Conservation (phyloP, 257 asterid species). For the Ophiorrhiza pumila region DNA sequence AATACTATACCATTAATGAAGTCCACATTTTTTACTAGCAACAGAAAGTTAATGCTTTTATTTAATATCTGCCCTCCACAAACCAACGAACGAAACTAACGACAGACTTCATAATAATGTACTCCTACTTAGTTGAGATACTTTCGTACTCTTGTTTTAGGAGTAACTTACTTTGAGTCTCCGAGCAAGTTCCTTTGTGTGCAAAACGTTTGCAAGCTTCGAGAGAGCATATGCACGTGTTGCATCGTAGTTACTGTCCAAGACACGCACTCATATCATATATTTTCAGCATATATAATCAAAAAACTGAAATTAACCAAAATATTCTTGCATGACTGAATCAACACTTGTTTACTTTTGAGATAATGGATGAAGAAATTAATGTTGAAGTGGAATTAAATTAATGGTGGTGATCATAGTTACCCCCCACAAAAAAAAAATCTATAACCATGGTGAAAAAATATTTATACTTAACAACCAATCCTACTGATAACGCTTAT, state of each 20-base stretch:
- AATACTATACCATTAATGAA: constrained; percentile 41
- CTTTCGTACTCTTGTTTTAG: too few relatives aligned
- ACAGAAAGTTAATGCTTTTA: not conserved
- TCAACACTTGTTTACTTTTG: too few relatives aligned
- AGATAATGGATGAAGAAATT: too few relatives aligned
- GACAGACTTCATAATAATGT: too few relatives aligned
- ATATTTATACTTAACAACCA: too few relatives aligned
- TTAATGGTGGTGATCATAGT: too few relatives aligned
- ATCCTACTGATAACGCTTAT: too few relatives aligned
- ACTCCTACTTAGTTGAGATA: too few relatives aligned
- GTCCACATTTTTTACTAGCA: constrained; percentile 20
- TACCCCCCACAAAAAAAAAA: too few relatives aligned
- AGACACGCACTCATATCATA: constrained; percentile 27
- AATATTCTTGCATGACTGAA: not conserved
- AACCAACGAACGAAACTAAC: not conserved
- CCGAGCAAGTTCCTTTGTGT: constrained; percentile 87
- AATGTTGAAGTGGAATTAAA: too few relatives aligned
- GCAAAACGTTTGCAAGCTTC: constrained; percentile 96
- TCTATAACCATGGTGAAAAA: too few relatives aligned
- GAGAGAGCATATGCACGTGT: constrained; percentile 99
- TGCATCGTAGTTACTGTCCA: constrained; percentile 79
- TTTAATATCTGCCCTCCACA: not conserved
- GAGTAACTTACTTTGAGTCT: constrained; percentile 51
- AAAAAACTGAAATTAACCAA: not conserved
- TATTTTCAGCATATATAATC: too few relatives aligned